Percentiles rank a stretch among this genome's conserved stretches.
Conservation (phyloP, 352 stramenopile species). For the Globisporangium spinosum region DNA sequence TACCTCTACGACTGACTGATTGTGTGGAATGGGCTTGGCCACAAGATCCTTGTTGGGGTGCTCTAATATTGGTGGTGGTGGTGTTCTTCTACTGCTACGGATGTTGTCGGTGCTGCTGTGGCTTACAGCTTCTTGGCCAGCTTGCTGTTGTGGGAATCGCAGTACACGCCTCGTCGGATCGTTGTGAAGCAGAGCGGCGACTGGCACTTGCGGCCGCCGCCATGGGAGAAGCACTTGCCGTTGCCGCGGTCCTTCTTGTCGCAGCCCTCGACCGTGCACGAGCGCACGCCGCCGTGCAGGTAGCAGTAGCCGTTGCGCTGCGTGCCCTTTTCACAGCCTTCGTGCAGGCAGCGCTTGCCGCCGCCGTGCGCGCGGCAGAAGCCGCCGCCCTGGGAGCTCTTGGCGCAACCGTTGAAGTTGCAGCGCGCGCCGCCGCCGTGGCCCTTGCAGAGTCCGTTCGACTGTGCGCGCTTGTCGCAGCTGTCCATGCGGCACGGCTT, state of each 20-base stretch:
- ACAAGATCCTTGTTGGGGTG: not conserved
- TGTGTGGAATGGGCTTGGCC: too few species aligned
- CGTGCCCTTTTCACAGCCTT: conserved; percentile 74
- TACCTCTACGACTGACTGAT: not conserved
- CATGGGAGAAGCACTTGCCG: conserved; percentile 78
- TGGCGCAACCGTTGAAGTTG: conserved; percentile 65
- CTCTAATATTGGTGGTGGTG: conserved; percentile 1
- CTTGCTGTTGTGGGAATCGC: conserved; percentile 47
- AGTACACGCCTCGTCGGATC: conserved; percentile 61
- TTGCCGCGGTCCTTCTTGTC: conserved; percentile 84
- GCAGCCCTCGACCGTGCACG: conserved; percentile 64
- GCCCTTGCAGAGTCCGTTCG: conserved; percentile 74
- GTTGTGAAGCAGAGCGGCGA: conserved; percentile 58
- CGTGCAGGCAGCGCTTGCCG: conserved; percentile 73
- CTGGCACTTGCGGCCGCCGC: conserved; percentile 69
- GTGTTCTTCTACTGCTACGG: conserved; percentile 16
- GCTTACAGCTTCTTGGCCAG: conserved; percentile 13
- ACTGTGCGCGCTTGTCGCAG: conserved; percentile 79
- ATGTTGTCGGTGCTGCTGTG: not conserved
- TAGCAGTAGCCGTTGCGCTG: conserved; percentile 84
- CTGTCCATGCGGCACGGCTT: conserved; percentile 71
- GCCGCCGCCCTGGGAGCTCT: conserved; percentile 70
- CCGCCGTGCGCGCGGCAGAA: conserved; percentile 75
- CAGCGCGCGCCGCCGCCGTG: conserved; percentile 80
- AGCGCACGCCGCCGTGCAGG: conserved; percentile 68